Evolutionary conservation across 345 rosid species (phyloP).

Genomic region (Clausena lansium): DNA sequence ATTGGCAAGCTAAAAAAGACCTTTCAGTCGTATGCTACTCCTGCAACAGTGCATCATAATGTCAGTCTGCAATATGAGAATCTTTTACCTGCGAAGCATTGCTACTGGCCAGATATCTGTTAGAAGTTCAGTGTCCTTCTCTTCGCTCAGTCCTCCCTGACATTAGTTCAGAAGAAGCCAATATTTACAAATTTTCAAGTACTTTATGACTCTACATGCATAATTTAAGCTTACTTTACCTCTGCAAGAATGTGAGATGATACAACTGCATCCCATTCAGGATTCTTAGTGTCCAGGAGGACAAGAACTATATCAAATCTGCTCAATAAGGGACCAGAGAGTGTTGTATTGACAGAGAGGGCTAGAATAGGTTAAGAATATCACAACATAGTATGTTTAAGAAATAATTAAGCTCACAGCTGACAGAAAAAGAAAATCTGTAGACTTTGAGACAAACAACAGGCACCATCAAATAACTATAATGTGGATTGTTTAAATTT

Average conservation of each 20-base stretch:
- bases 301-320: constrained; percentile 94
- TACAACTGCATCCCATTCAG: constrained; percentile 97
- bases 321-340: constrained; percentile 91
- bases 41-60: neutral
- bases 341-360: constrained; percentile 89
- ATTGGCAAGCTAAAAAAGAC: neutral
- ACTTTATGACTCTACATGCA: neutral
- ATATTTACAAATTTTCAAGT: constrained; percentile 1
- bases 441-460: neutral
- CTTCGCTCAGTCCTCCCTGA: constrained; percentile 50
- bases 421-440: neutral
- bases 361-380: constrained; percentile 70
- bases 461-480: neutral
- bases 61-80: neutral
- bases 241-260: constrained; percentile 94
- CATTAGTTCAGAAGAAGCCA: constrained; percentile 19
- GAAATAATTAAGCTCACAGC: neutral
- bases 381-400: neutral
- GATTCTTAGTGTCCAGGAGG: constrained; percentile 92
- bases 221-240: constrained; percentile 36
- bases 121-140: constrained; percentile 45
- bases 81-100: constrained; percentile 71
- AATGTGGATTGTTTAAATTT: constrained; percentile 3
- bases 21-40: neutral
- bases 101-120: constrained; percentile 63